These are phyloP conservation scores for Aspergillus saccharolyticus DNA, from an alignment of 495 filamentous ascomycete genomes.

Conservation along the genomic window DNA sequence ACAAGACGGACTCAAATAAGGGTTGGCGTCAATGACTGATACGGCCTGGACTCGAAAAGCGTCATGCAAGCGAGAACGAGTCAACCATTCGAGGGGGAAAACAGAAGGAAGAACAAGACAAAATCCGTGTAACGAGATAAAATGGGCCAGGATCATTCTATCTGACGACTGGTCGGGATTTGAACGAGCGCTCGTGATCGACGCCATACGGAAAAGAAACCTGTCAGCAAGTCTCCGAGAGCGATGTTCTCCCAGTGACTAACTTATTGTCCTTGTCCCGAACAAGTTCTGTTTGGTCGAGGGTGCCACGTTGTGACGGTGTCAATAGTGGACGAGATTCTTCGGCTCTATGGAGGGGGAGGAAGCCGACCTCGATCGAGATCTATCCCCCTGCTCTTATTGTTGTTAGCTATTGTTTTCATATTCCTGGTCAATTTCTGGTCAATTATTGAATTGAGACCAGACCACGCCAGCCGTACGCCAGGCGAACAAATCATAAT, in stretches of 20 bases:
- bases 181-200: constrained; percentile 4
- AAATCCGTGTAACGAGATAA: not conserved
- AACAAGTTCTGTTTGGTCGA: not conserved
- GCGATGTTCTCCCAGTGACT: constrained; percentile 10
- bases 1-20: constrained; percentile 1
- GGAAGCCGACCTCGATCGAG: not conserved
- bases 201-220: constrained; percentile 9
- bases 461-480: not conserved
- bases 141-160: not conserved
- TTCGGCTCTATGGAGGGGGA: not conserved
- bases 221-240: constrained; percentile 18
- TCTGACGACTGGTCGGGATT: not conserved
- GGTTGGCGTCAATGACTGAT: not conserved
- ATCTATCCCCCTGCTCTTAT: not conserved
- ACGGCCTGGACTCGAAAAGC: not conserved
- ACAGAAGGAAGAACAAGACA: not conserved
- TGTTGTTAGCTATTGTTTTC: not conserved
- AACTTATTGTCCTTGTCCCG: constrained; percentile 10
- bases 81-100: not conserved
- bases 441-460: not conserved
- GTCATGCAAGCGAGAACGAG: not conserved
- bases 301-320: constrained; percentile 21
- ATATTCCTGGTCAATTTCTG: not conserved
- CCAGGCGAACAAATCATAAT: constrained; percentile 1
- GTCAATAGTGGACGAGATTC: not conserved